These are phyloP conservation scores for Nakataea oryzae DNA, from an alignment of 2,329 filamentous ascomycete genomes.

Conservation along the genomic window DNA sequence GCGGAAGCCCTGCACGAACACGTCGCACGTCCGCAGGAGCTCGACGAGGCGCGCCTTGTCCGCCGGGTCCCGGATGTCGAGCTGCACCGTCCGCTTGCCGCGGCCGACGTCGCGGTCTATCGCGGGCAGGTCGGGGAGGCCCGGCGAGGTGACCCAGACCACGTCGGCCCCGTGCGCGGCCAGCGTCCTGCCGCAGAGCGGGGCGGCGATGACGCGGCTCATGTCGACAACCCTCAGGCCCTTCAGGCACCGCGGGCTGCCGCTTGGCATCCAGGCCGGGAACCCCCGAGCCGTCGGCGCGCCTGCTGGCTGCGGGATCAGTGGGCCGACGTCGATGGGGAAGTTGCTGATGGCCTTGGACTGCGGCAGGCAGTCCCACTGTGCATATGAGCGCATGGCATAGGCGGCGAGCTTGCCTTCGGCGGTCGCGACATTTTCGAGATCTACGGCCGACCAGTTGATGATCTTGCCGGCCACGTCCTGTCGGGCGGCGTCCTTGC, in stretches of 20 bases:
- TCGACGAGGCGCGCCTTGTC: conserved; percentile 11
- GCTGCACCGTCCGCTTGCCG: conserved; percentile 32
- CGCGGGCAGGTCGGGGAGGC: conserved; percentile 28
- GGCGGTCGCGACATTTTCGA: conserved; percentile 31
- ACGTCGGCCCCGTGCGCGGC: conserved; percentile 34
- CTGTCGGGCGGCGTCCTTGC: conserved; percentile 18
- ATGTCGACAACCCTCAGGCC: conserved; percentile 40
- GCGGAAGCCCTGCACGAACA: conserved; percentile 43
- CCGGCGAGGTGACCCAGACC: conserved; percentile 28
- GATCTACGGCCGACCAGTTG: conserved; percentile 30
- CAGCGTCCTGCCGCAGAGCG: conserved; percentile 28
- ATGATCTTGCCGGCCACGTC: conserved; percentile 26
- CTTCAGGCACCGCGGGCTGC: neutral
- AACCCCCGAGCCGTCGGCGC: neutral
- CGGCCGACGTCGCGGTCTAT: conserved; percentile 31
- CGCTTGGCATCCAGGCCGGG: neutral
- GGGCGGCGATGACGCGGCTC: conserved; percentile 35
- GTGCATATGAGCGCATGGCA: conserved; percentile 33
- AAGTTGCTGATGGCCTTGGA: conserved; percentile 29
- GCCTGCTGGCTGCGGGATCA: neutral
- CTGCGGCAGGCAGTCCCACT: conserved; percentile 42
- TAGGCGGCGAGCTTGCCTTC: conserved; percentile 31
- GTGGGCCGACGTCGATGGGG: conserved; percentile 29
- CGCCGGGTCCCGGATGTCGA: conserved; percentile 34
- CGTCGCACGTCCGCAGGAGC: conserved; percentile 32